Evolutionary conservation across 345 rosid species (phyloP).

Genomic region (Camelina laxa): DNA sequence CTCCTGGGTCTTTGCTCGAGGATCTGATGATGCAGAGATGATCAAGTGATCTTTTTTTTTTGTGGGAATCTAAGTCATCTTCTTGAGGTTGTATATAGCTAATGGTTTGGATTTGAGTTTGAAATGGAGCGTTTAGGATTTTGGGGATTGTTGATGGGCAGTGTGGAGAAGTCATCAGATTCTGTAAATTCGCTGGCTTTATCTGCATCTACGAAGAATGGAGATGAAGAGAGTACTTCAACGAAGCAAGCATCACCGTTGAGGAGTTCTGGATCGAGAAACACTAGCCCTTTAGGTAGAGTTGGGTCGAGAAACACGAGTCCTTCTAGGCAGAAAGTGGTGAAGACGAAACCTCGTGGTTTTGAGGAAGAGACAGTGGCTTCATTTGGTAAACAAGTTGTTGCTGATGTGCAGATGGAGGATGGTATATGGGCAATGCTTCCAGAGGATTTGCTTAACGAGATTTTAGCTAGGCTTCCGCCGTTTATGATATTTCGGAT

Average conservation of each 20-base stretch:
- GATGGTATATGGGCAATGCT: slow-evolving; percentile 94
- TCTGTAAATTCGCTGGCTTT: slow-evolving; percentile 49
- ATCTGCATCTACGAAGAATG: slow-evolving; percentile 41
- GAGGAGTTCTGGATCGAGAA: slow-evolving; percentile 70
- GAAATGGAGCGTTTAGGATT: slow-evolving; percentile 44
- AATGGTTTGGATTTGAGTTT: slow-evolving; percentile 27
- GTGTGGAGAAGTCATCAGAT: slow-evolving; percentile 55
- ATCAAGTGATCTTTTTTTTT: neutral
- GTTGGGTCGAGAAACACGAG: slow-evolving; percentile 83
- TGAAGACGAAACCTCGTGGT: slow-evolving; percentile 95
- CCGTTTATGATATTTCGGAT: slow-evolving; percentile 93
- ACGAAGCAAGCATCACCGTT: slow-evolving; percentile 67
- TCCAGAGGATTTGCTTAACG: slow-evolving; percentile 91
- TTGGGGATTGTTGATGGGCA: slow-evolving; percentile 58
- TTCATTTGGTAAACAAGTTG: slow-evolving; percentile 73
- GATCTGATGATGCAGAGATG: slow-evolving; percentile 30
- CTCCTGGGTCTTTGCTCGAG: slow-evolving; percentile 8
- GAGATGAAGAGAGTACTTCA: slow-evolving; percentile 52
- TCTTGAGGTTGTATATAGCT: slow-evolving; percentile 5
- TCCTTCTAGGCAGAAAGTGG: slow-evolving; percentile 81
- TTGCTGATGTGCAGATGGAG: slow-evolving; percentile 83
- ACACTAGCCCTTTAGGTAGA: slow-evolving; percentile 76
- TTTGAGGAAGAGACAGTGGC: slow-evolving; percentile 86
- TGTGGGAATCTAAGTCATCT: slow-evolving; percentile 6
- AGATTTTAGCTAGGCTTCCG: slow-evolving; percentile 89